A percentile compares a stretch with the other conserved stretches of the same genome.
Evolutionary conservation across 2,329 filamentous ascomycete species (phyloP).

Genomic region (Nakataea oryzae): DNA sequence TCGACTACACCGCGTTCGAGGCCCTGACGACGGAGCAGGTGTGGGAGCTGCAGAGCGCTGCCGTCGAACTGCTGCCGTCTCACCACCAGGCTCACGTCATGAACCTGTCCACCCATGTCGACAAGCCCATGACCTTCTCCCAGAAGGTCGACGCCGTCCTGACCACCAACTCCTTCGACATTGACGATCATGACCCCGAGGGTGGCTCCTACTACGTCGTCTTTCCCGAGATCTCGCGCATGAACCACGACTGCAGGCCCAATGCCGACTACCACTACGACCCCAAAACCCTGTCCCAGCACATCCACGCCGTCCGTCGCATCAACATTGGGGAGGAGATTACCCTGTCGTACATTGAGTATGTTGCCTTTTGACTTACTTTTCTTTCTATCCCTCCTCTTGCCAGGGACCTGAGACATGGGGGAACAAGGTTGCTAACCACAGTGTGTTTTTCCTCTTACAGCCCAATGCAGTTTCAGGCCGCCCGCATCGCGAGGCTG

Average conservation of each 20-base stretch:
- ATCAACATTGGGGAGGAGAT: slow-evolving; percentile 31
- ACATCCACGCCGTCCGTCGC: slow-evolving; percentile 25
- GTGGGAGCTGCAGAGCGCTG: slow-evolving; percentile 19
- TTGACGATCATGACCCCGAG: slow-evolving; percentile 18
- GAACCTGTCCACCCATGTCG: slow-evolving; percentile 24
- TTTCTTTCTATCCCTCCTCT: too few relatives aligned
- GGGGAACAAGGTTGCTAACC: neutral
- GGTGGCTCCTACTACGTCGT: slow-evolving; percentile 22
- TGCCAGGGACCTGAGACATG: neutral
- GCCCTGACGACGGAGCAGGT: slow-evolving; percentile 16
- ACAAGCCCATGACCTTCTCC: slow-evolving; percentile 12
- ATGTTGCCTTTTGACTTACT: slow-evolving; percentile 7
- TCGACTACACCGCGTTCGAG: slow-evolving; percentile 26
- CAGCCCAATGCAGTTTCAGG: slow-evolving; percentile 20
- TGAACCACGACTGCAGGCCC: slow-evolving; percentile 35
- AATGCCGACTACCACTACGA: slow-evolving; percentile 33
- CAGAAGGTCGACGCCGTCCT: slow-evolving; percentile 23
- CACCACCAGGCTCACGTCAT: slow-evolving; percentile 20
- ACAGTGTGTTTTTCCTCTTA: neutral
- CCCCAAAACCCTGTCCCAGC: slow-evolving; percentile 24
- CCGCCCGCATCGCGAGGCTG: slow-evolving; percentile 19
- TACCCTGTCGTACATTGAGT: slow-evolving; percentile 30
- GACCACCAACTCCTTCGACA: slow-evolving; percentile 27
- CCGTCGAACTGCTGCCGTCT: slow-evolving; percentile 18
- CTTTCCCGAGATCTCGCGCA: slow-evolving; percentile 28